These are phyloP conservation scores for Pseudovirgaria hyperparasitica DNA, from an alignment of 2,329 filamentous ascomycete genomes.

Conservation along the genomic window DNA sequence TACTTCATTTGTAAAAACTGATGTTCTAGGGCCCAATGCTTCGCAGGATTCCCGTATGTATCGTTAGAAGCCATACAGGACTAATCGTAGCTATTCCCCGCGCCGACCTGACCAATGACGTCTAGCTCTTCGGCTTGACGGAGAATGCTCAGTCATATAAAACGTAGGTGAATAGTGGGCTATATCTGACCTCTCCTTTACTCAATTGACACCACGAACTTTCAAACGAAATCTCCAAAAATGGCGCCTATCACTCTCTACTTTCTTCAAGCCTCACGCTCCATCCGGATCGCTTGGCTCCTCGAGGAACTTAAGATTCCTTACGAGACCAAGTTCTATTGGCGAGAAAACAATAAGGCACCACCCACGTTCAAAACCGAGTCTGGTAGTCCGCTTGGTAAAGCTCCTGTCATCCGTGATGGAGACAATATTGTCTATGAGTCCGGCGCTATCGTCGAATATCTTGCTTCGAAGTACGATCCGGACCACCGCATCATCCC, in stretches of 20 bases:
- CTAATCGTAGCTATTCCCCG: no score
- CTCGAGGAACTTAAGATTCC: constrained; percentile 31
- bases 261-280: constrained; percentile 35
- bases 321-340: constrained; percentile 28
- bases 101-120: no score
- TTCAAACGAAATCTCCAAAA: no score
- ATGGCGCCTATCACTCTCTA: constrained; percentile 33
- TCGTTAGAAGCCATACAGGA: no score
- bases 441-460: constrained; percentile 36
- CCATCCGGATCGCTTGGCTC: constrained; percentile 33
- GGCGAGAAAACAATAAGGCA: constrained; percentile 26
- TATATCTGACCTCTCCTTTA: no score
- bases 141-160: no score
- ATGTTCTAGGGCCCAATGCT: no score
- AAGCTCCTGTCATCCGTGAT: constrained; percentile 33
- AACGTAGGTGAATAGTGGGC: no score
- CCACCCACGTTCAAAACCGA: constrained; percentile 30
- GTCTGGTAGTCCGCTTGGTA: constrained; percentile 30
- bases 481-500: constrained; percentile 24
- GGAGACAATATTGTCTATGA: constrained; percentile 28
- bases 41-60: no score
- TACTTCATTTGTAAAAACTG: no score
- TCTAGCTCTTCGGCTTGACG: no score
- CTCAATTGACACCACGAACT: no score
- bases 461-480: constrained; percentile 35